Conservation (phyloP, 495 filamentous ascomycete genomes). For the Penicillium silybi region DNA sequence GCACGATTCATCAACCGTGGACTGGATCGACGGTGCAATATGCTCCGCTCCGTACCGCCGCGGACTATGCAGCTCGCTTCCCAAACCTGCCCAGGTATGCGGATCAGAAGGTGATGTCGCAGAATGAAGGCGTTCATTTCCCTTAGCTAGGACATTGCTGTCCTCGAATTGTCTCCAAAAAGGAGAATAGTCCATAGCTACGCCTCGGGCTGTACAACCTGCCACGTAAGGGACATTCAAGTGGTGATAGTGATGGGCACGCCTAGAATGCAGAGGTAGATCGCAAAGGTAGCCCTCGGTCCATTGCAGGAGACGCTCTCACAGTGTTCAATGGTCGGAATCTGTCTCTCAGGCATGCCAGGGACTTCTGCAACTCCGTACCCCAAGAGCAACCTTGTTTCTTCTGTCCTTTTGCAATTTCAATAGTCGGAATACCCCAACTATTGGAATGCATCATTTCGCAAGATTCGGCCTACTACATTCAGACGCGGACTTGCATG, state of each 20-base stretch:
- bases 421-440: conserved; percentile 2
- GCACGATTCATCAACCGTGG: conserved; percentile 1
- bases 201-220: conserved; percentile 15
- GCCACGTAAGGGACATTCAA: conserved; percentile 23
- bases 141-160: neutral
- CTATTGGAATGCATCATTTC: conserved; percentile 8
- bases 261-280: conserved; percentile 12
- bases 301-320: neutral
- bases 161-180: neutral
- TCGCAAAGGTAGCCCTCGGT: conserved; percentile 12
- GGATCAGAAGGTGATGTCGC: neutral
- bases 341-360: conserved; percentile 13
- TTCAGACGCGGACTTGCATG: conserved; percentile 9
- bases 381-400: neutral
- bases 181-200: conserved; percentile 4
- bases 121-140: neutral
- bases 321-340: conserved; percentile 5
- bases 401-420: neutral
- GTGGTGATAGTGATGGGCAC: conserved; percentile 14
- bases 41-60: neutral
- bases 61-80: conserved; percentile 5
- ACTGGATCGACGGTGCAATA: neutral
- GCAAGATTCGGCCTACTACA: neutral
- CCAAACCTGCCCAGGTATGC: conserved; percentile 7
- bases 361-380: neutral